Percentiles rank a stretch among this genome's conserved stretches.
phyloP scores from a whole-genome alignment of 768 basidiomycete genomes.

The Pholiota conissans region DNA sequence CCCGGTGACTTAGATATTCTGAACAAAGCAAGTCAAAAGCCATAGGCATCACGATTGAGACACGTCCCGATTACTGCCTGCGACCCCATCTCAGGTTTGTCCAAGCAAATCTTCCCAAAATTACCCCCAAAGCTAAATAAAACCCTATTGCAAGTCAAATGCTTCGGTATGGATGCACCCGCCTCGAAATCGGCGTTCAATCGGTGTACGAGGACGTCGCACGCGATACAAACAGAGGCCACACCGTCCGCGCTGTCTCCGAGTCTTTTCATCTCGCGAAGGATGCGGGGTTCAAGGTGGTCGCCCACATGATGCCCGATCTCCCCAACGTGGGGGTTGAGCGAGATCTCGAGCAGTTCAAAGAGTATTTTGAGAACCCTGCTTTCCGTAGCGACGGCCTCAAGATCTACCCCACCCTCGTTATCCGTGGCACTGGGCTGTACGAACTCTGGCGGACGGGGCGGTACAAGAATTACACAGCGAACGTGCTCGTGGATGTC shows the following conservation, averaged over 20 bases:
- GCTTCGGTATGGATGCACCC: slow-evolving; percentile 98
- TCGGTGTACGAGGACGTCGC: slow-evolving; percentile 99
- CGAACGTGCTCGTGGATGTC: slow-evolving; percentile 97
- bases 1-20: slow-evolving; percentile 63
- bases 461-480: slow-evolving; percentile 98
- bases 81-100: slow-evolving; percentile 87
- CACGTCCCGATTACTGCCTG: slow-evolving; percentile 96
- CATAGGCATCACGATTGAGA: slow-evolving; percentile 99
- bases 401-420: slow-evolving; percentile 97
- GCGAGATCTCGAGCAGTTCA: slow-evolving; percentile 97
- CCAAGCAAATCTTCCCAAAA: neutral
- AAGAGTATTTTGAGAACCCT: slow-evolving; percentile 99
- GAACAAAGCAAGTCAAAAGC: slow-evolving; percentile 98
- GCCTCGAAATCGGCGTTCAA: slow-evolving; percentile 97
- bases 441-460: slow-evolving; percentile 97
- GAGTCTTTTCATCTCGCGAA: slow-evolving; percentile 98
- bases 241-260: slow-evolving; percentile 95
- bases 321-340: slow-evolving; percentile 97
- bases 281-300: slow-evolving; percentile 99
- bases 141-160: slow-evolving; percentile 68
- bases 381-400: slow-evolving; percentile 96
- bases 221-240: slow-evolving; percentile 96
- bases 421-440: slow-evolving; percentile 94
- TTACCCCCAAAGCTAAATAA: neutral
- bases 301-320: slow-evolving; percentile 99